Percentiles rank a stretch among this genome's conserved stretches.
Conservation (phyloP, 768 basidiomycete genomes). For the Pleurotus citrinopileatus region DNA sequence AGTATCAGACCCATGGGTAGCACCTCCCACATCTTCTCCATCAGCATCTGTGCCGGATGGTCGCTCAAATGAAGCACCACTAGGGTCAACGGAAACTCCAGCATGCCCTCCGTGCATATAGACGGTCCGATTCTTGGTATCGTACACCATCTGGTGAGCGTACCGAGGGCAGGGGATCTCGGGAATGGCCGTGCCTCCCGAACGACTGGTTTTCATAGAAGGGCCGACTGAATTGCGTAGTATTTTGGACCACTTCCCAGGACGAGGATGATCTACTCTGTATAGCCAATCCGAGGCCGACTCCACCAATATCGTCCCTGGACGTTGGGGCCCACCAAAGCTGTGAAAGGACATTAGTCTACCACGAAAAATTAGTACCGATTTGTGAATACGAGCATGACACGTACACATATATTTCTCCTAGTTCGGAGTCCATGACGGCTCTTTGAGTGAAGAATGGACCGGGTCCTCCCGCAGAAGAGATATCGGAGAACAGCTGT, state of each 20-base stretch:
- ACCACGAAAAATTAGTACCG: neutral
- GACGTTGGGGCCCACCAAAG: slow-evolving; percentile 57
- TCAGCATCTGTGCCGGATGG: slow-evolving; percentile 15
- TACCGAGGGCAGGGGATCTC: slow-evolving; percentile 61
- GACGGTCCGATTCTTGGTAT: slow-evolving; percentile 48
- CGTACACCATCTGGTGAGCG: slow-evolving; percentile 79
- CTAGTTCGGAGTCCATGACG: slow-evolving; percentile 57
- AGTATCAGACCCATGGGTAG: slow-evolving; percentile 9
- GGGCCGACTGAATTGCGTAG: slow-evolving; percentile 29
- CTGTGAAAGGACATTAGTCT: slow-evolving; percentile 26
- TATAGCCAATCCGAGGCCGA: slow-evolving; percentile 68
- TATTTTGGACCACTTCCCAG: slow-evolving; percentile 67
- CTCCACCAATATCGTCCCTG: slow-evolving; percentile 39
- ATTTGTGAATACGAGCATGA: neutral
- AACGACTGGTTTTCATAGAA: slow-evolving; percentile 1
- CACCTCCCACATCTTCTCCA: slow-evolving; percentile 16
- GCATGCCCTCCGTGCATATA: slow-evolving; percentile 81
- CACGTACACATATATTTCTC: slow-evolving; percentile 73
- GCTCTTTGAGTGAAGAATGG: slow-evolving; percentile 75
- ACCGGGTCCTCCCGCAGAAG: slow-evolving; percentile 60
- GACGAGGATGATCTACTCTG: slow-evolving; percentile 47
- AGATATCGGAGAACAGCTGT: slow-evolving; percentile 64
- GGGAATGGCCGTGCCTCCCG: slow-evolving; percentile 12
- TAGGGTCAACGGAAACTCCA: slow-evolving; percentile 28
- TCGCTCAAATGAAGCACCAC: neutral